Conservation (phyloP, 768 basidiomycete genomes). For the Tricholoma flavovirens region DNA sequence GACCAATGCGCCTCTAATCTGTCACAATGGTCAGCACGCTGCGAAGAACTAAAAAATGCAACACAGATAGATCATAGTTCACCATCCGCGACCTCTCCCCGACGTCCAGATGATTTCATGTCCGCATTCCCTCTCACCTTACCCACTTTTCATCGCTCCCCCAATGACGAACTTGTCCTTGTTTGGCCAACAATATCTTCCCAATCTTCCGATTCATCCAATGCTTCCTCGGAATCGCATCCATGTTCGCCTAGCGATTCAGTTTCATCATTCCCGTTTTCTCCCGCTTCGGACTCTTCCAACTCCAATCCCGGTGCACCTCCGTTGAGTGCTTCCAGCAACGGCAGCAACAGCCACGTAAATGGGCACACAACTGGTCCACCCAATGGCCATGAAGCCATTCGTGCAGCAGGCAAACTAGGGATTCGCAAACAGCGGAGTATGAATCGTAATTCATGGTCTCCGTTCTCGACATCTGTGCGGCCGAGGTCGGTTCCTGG, state of each 20-base stretch:
- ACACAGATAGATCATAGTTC: constrained; percentile 30
- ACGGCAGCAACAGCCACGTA: constrained; percentile 15
- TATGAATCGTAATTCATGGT: constrained; percentile 49
- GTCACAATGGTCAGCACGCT: constrained; percentile 56
- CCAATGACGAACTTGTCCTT: constrained; percentile 10
- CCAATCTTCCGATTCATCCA: constrained; percentile 21
- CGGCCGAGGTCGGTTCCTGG: constrained; percentile 4
- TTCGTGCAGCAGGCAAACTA: constrained; percentile 47
- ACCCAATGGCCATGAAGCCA: constrained; percentile 32
- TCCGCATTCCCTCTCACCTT: constrained; percentile 33
- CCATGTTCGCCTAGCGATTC: constrained; percentile 24
- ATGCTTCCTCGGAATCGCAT: constrained; percentile 20
- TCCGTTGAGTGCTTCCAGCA: constrained; percentile 17
- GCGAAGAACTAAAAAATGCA: constrained; percentile 31
- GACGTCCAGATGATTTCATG: constrained; percentile 39
- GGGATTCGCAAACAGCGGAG: constrained; percentile 42
- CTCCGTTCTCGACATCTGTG: constrained; percentile 15
- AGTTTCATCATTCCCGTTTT: constrained; percentile 23
- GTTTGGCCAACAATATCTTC: constrained; percentile 19
- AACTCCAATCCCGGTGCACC: constrained; percentile 9
- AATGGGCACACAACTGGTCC: constrained; percentile 5
- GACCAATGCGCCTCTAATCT: constrained; percentile 68
- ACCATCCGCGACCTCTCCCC: constrained; percentile 53
- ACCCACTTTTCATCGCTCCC: constrained; percentile 18
- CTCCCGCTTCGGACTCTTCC: constrained; percentile 23